Base-by-base conservation (phyloP, 2,329 filamentous ascomycete species). In the Fusarium camptoceras region DNA sequence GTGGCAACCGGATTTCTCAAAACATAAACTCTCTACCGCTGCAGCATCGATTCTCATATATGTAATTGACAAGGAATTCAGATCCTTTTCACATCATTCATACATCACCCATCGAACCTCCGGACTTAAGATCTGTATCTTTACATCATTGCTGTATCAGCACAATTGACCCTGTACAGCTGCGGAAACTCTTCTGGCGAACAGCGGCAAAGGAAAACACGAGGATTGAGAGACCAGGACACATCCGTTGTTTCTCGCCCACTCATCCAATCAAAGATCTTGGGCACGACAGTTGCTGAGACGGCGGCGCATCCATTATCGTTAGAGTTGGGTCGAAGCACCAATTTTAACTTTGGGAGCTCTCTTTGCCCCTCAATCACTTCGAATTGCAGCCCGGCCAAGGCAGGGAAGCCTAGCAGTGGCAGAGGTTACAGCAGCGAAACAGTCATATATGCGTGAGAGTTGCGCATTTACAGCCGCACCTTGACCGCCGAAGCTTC, bases 371-470 rank as follows among this genome's bases (percentile, higher is more conserved):
- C 25, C 37, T 20, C 24, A 34, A 6, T 31, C 10, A 24, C 15
- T 41, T 27, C 25, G n/a, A 28, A 22, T 61, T 48, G 6, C 41
- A 44, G 25, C 43, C 30, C 25, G 48, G 24, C 22, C 22, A 46
- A 20, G 8, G 18, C 31, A 37, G 30, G 28, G 31, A 39, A 43
- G 30, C 41, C n/a, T 53, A 62, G 18, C n/a, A 42, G n/a, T n/a
- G 50, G 28, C 24, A 55, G 18, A 30, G 39, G n/a, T 10, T 15
- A n/a, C 39, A 18, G 27, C 15, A n/a, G 15, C 20, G 41, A 39
- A 62, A 53, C 25, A 57, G 56, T 42, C 63, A 53, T 68, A 46
- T 34, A 47, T 46, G 50, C 39, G 44, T 66, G 51, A 42, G 16
- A 61, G 28, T 49, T 27, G 39, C 42, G 28, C 47, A 64, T 65